These are phyloP conservation scores for Pythium chondricola DNA, from an alignment of 352 stramenopile species.

Conservation along the genomic window DNA sequence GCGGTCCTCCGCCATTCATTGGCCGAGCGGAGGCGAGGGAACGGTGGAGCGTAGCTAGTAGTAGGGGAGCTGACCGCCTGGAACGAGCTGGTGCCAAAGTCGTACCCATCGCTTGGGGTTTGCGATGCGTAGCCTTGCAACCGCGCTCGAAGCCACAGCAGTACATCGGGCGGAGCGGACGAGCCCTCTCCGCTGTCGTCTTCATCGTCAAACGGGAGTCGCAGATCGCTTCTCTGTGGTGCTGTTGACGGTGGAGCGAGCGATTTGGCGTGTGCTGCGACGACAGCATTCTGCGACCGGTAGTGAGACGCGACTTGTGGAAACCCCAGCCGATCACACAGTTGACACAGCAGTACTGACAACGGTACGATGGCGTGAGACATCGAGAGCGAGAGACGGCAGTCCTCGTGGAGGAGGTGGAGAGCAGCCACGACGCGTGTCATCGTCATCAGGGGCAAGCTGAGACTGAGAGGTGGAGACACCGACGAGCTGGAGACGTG, in stretches of 20 bases:
- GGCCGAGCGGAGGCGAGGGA: slow-evolving; percentile 7
- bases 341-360: slow-evolving; percentile 25
- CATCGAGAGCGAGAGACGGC: slow-evolving; percentile 34
- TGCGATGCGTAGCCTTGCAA: slow-evolving; percentile 10
- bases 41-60: background rate
- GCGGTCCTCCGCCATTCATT: slow-evolving; percentile 5
- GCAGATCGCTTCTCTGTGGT: background rate
- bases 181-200: background rate
- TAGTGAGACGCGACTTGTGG: slow-evolving; percentile 50
- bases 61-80: background rate
- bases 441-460: slow-evolving; percentile 14
- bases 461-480: too few species aligned
- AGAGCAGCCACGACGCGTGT: slow-evolving; percentile 37
- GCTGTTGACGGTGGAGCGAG: background rate
- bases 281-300: slow-evolving; percentile 1
- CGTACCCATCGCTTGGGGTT: too few species aligned
- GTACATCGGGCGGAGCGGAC: slow-evolving; percentile 34
- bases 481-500: too few species aligned
- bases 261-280: background rate
- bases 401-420: slow-evolving; percentile 68
- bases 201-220: slow-evolving; percentile 13
- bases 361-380: slow-evolving; percentile 9
- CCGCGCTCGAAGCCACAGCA: slow-evolving; percentile 37
- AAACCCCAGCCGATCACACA: slow-evolving; percentile 27
- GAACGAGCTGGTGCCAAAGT: too few species aligned